Percentiles rank a stretch among this genome's conserved stretches.
Evolutionary conservation across 2,329 filamentous ascomycete species (phyloP).

Genomic region (Pseudonectria foliicola): DNA sequence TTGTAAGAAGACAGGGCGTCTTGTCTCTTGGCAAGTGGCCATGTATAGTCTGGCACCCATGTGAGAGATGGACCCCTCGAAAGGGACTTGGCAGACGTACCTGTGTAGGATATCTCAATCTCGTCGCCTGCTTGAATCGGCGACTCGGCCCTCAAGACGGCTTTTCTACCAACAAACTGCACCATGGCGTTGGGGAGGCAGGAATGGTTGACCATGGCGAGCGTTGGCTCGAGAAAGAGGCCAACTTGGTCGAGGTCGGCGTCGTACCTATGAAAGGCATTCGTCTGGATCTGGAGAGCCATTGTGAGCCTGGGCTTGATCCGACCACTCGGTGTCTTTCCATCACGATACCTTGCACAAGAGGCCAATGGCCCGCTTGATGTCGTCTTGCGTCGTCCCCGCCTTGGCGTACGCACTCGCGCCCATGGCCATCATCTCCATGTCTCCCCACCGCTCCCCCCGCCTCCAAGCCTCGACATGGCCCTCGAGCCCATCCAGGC

Average conservation of each 20-base stretch:
- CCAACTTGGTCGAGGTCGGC: constrained; percentile 45
- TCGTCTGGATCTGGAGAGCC: constrained; percentile 46
- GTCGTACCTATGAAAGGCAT: constrained; percentile 52
- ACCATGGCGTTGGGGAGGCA: constrained; percentile 55
- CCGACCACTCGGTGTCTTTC: neutral
- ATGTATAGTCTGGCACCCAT: constrained; percentile 37
- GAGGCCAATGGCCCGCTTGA: constrained; percentile 37
- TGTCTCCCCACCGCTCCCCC: constrained; percentile 36
- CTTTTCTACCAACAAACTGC: constrained; percentile 44
- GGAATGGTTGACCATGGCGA: constrained; percentile 57
- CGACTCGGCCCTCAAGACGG: constrained; percentile 42
- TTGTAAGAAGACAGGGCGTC: constrained; percentile 41
- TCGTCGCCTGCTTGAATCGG: constrained; percentile 46
- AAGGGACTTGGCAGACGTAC: constrained; percentile 29
- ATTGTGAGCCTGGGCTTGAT: constrained; percentile 1
- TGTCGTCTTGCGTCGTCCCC: constrained; percentile 26
- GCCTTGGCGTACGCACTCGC: constrained; percentile 35
- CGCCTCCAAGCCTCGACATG: constrained; percentile 35
- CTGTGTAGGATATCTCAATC: constrained; percentile 56
- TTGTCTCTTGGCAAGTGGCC: constrained; percentile 36
- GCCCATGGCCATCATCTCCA: constrained; percentile 41
- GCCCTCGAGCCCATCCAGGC: constrained; percentile 36
- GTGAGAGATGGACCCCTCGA: neutral
- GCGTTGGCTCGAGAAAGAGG: constrained; percentile 47
- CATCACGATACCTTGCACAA: constrained; percentile 44